Evolutionary conservation across 306 rosid genomes (phyloP), one percentile per base, ranked within the genome.

Genomic region (Erythrophleum fordii): DNA sequence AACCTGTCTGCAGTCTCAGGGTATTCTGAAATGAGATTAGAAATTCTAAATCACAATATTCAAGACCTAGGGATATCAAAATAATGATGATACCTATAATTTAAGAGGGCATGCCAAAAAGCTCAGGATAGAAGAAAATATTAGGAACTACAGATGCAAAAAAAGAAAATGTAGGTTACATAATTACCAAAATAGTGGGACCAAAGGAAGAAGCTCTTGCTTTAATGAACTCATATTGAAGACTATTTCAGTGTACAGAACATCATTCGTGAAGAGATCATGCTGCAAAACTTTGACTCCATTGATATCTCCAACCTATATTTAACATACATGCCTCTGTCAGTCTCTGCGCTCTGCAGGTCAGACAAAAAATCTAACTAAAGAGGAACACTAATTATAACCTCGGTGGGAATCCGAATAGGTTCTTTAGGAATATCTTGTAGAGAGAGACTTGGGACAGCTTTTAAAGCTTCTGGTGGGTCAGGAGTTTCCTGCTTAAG

Each of bases 191-290:
- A 95, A 95, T 45, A 95, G 85, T 44, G 99, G 98, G 60, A 95
- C 97, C 83, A 89, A 86, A 61, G 98, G 97, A 72, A 95, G 93
- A 80, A 95, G 97, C 76, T 93, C 97, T 85, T 89, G 97, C 90
- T 93, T 93, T 82, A 93, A 85, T 37, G 94, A 88, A 84, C 90
- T 84, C 99, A 93, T 89, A 83, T 87, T 77, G 80, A 95, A 95
- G 81, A 92, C 99, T 81, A 88, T 87, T 87, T 95, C 99, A 23
- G 93, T 82, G 86, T 95, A 95, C 80, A 95, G 90, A 52, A 95
- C 97, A 80, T 93, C 99, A 85, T 93, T 95, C 80, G 99, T 95
- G 84, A 95, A 95, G 81, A 95, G 98, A 82, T 93, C 99, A 85
- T 95, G 99, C 86, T 85, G 84, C 88, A 95, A 82, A 81, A 90